A percentile compares a stretch with the other conserved stretches of the same genome.
Conservation (phyloP, 768 basidiomycete genomes). For the Phlebiopsis flavidoalba region DNA sequence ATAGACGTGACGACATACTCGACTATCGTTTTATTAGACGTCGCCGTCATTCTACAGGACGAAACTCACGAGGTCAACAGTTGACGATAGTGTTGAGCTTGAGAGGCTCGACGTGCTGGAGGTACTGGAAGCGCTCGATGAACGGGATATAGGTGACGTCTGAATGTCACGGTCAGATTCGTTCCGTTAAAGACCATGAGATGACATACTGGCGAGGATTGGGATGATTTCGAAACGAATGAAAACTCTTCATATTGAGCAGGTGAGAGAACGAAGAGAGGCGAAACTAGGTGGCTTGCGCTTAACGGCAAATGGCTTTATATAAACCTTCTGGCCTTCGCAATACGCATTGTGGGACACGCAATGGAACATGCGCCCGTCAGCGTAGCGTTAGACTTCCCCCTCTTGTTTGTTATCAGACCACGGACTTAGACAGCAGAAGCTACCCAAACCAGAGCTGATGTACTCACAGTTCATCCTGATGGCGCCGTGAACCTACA, state of each 20-base stretch:
- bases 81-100: slow-evolving; percentile 59
- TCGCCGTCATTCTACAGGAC: background rate
- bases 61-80: background rate
- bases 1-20: background rate
- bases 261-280: background rate
- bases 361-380: background rate
- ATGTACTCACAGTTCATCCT: background rate
- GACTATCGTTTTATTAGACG: background rate
- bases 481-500: background rate
- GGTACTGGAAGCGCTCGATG: background rate
- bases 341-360: background rate
- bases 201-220: background rate
- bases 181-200: too few species aligned
- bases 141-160: background rate
- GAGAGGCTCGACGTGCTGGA: slow-evolving; percentile 78
- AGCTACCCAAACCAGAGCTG: background rate
- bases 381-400: background rate
- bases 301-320: background rate
- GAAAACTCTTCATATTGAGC: background rate
- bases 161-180: background rate
- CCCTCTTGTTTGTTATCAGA: background rate
- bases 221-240: background rate
- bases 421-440: background rate
- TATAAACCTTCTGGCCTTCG: background rate
- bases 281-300: background rate